A percentile compares a stretch with the other conserved stretches of the same genome.
These are phyloP conservation scores for Chrysoporthe puriensis DNA, from an alignment of 2,329 filamentous ascomycete genomes.

Conservation along the genomic window DNA sequence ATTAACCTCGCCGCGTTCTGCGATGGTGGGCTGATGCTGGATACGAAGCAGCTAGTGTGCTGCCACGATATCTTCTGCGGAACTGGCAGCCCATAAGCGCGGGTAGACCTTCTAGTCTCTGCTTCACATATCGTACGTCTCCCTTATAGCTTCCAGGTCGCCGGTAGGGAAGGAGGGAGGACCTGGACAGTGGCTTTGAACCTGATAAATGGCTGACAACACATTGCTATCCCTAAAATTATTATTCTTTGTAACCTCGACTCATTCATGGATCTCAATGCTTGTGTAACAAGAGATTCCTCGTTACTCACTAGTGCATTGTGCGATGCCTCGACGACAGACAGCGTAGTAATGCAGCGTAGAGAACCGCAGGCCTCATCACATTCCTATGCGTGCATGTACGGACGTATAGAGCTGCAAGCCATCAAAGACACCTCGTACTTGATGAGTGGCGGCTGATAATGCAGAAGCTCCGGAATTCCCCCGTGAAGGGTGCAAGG, in stretches of 20 bases:
- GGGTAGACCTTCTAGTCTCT: neutral
- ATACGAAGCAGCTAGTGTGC: constrained; percentile 12
- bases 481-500: neutral
- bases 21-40: constrained; percentile 7
- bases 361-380: neutral
- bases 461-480: neutral
- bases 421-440: neutral
- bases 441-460: neutral
- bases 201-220: neutral
- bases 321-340: neutral
- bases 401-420: neutral
- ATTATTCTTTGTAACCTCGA: neutral
- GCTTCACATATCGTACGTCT: neutral
- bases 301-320: neutral
- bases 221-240: neutral
- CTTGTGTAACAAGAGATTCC: neutral
- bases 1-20: neutral
- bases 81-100: too few relatives aligned
- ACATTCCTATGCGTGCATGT: neutral
- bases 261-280: neutral
- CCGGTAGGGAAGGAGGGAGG: neutral
- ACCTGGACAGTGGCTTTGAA: neutral
- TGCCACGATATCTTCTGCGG: neutral
- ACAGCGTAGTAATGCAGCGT: neutral
- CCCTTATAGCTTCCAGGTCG: neutral